Conservation (phyloP, 805 yeast species). For the Starmerella khaoyaiensis region DNA sequence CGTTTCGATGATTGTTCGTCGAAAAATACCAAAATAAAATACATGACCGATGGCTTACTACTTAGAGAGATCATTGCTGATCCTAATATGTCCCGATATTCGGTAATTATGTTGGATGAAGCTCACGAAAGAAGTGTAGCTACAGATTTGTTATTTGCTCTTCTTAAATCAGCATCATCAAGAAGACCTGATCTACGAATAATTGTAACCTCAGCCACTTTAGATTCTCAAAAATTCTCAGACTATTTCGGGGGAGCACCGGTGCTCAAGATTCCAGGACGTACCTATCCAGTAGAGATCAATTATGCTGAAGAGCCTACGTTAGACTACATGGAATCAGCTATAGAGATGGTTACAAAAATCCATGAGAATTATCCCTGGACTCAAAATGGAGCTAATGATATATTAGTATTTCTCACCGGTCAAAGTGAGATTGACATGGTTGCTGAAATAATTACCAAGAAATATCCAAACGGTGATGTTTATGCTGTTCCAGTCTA, state of each 20-base stretch:
- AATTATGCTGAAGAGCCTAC: slow-evolving; percentile 78
- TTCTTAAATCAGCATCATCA: slow-evolving; percentile 55
- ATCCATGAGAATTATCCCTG: too few species aligned
- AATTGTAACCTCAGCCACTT: slow-evolving; percentile 85
- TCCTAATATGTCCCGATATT: slow-evolving; percentile 49
- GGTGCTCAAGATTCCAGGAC: slow-evolving; percentile 77
- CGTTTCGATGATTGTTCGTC: slow-evolving; percentile 74
- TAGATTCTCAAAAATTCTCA: slow-evolving; percentile 80
- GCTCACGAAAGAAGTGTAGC: slow-evolving; percentile 84
- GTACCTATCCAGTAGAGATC: slow-evolving; percentile 84
- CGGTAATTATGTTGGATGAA: slow-evolving; percentile 87
- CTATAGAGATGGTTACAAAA: slow-evolving; percentile 74
- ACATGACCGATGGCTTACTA: slow-evolving; percentile 93
- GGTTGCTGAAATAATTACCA: slow-evolving; percentile 54
- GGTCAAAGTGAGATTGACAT: slow-evolving; percentile 95
- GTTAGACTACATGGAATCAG: slow-evolving; percentile 80
- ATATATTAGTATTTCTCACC: slow-evolving; percentile 77
- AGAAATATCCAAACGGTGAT: slow-evolving; percentile 42
- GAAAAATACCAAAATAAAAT: slow-evolving; percentile 59
- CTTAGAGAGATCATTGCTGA: slow-evolving; percentile 72
- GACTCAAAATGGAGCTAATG: too few species aligned
- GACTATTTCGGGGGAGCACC: slow-evolving; percentile 73
- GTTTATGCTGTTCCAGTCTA: slow-evolving; percentile 75
- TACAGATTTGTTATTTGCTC: slow-evolving; percentile 73
- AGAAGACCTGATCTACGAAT: slow-evolving; percentile 59